Conservation (phyloP, 2,329 filamentous ascomycete genomes). For the Botrytis pseudocinerea region DNA sequence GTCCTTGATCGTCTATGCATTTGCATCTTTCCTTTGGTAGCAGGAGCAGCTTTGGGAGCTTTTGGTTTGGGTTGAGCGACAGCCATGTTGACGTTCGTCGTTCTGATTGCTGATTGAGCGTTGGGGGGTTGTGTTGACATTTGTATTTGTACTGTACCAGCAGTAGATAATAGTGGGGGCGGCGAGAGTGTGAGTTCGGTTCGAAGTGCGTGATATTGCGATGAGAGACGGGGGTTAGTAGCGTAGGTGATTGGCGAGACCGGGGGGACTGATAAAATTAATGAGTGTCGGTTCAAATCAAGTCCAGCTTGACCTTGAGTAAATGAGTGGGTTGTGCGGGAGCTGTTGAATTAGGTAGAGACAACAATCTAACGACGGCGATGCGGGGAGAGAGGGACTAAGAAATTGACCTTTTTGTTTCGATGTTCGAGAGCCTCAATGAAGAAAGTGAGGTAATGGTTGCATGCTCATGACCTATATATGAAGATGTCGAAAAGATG, state of each 20-base stretch:
- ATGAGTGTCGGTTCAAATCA: slow-evolving; percentile 43
- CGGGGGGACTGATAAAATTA: slow-evolving; percentile 41
- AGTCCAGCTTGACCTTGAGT: slow-evolving; percentile 41
- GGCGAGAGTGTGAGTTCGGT: slow-evolving; percentile 26
- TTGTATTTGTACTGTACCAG: slow-evolving; percentile 45
- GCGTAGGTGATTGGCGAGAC: slow-evolving; percentile 39
- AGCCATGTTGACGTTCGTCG: slow-evolving; percentile 52
- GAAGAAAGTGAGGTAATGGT: slow-evolving; percentile 18
- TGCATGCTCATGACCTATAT: slow-evolving; percentile 24
- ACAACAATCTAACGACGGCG: slow-evolving; percentile 14
- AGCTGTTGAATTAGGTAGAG: slow-evolving; percentile 15
- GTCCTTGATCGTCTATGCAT: slow-evolving; percentile 93
- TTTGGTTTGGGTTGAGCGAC: slow-evolving; percentile 62
- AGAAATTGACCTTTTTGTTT: slow-evolving; percentile 15
- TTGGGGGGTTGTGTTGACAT: slow-evolving; percentile 68
- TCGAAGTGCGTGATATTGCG: slow-evolving; percentile 24
- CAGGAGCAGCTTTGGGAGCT: slow-evolving; percentile 54
- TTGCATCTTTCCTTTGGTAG: slow-evolving; percentile 71
- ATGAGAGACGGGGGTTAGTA: slow-evolving; percentile 23
- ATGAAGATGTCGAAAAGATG: slow-evolving; percentile 17
- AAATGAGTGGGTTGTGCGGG: slow-evolving; percentile 13
- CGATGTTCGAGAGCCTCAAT: slow-evolving; percentile 22
- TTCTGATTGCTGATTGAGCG: slow-evolving; percentile 45
- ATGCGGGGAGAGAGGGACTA: slow-evolving; percentile 14
- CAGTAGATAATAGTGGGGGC: slow-evolving; percentile 34